Evolutionary conservation across 306 rosid species (phyloP).

Genomic region (Quercus agrifolia): DNA sequence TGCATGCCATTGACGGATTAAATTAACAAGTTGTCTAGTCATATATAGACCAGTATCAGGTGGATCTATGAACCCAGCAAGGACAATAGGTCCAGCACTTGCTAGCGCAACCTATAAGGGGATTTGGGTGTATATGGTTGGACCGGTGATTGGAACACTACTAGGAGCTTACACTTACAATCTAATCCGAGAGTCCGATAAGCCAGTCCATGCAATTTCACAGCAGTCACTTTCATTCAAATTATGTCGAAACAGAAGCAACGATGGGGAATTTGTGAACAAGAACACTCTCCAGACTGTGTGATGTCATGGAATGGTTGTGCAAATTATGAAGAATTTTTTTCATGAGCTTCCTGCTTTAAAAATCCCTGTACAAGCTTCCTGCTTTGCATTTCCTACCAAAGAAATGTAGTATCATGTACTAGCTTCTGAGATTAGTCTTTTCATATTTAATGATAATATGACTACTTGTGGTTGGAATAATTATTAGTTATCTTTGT

Average conservation of each 20-base stretch:
- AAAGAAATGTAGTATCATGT: background rate
- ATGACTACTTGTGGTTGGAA: background rate
- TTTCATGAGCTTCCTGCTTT: background rate
- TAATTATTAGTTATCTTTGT: background rate
- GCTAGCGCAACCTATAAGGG: constrained; percentile 54
- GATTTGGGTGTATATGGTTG: constrained; percentile 66
- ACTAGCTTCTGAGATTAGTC: background rate
- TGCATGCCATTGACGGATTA: no score
- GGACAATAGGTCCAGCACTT: constrained; percentile 81
- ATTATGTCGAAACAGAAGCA: constrained; percentile 20
- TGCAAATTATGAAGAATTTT: background rate
- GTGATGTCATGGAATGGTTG: constrained; percentile 12
- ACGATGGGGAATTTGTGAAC: background rate
- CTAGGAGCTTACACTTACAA: constrained; percentile 61
- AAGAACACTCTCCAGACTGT: constrained; percentile 8
- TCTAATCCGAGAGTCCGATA: constrained; percentile 42
- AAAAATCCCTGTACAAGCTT: background rate
- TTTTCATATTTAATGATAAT: background rate
- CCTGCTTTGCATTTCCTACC: background rate
- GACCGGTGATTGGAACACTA: constrained; percentile 68
- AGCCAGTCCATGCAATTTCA: constrained; percentile 17
- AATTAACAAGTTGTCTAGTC: background rate
- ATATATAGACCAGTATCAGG: constrained; percentile 74
- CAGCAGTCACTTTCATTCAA: constrained; percentile 31
- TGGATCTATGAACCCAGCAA: constrained; percentile 92